These are phyloP conservation scores for Oxyria digyna DNA, from an alignment of 148 eudicot genomes.

Conservation along the genomic window DNA sequence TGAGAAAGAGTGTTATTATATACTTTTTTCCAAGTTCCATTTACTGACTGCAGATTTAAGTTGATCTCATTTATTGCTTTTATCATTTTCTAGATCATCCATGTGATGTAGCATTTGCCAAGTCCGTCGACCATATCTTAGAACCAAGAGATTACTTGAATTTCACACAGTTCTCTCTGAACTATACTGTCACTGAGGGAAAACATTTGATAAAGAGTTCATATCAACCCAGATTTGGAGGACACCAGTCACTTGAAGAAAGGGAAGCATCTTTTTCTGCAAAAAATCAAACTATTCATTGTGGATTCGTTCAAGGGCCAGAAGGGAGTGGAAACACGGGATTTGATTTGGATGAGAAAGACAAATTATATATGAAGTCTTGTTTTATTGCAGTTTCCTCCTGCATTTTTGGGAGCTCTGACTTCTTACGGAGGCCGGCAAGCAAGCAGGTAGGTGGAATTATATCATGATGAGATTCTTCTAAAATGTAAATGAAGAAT, in stretches of 20 bases:
- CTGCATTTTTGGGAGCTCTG: slow-evolving; percentile 96
- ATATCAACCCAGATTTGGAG: slow-evolving; percentile 61
- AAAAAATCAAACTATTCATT: slow-evolving; percentile 65
- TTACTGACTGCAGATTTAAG: background rate
- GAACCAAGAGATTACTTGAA: slow-evolving; percentile 56
- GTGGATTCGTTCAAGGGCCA: slow-evolving; percentile 77
- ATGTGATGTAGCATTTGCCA: slow-evolving; percentile 52
- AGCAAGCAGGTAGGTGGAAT: slow-evolving; percentile 55
- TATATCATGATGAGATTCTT: background rate
- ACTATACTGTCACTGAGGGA: slow-evolving; percentile 47
- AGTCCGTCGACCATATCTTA: slow-evolving; percentile 47
- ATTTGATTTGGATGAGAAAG: slow-evolving; percentile 66
- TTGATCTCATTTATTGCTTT: slow-evolving; percentile 1
- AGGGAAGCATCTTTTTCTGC: slow-evolving; percentile 66
- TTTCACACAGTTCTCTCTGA: slow-evolving; percentile 38
- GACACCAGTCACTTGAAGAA: slow-evolving; percentile 79
- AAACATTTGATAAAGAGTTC: slow-evolving; percentile 16
- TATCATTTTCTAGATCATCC: slow-evolving; percentile 46
- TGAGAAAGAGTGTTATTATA: slow-evolving; percentile 21
- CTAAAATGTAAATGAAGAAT: background rate
- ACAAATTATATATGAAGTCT: slow-evolving; percentile 50
- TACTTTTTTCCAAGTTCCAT: background rate
- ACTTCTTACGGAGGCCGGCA: slow-evolving; percentile 83
- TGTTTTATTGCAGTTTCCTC: slow-evolving; percentile 78
- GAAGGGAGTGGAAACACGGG: slow-evolving; percentile 62